A percentile compares a stretch with the other conserved stretches of the same genome.
Evolutionary conservation across 1,284 basidiomycete species (phyloP).

Genomic region (Cystobasidium sp.): DNA sequence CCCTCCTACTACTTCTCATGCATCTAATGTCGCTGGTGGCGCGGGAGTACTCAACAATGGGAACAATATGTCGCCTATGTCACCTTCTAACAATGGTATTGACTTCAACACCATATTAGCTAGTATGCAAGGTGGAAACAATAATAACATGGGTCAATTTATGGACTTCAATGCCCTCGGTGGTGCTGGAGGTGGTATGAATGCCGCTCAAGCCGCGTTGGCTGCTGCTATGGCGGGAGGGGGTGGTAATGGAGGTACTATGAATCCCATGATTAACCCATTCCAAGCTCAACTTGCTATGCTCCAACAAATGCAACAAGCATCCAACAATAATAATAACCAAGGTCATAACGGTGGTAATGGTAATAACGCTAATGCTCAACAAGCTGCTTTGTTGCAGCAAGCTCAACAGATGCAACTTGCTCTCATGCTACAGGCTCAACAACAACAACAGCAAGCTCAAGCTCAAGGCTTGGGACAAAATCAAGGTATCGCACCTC

Average conservation of each 20-base stretch:
- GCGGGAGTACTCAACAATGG: not conserved
- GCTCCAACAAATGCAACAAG: slow-evolving; percentile 43
- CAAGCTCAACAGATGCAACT: slow-evolving; percentile 29
- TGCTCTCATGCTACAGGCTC: slow-evolving; percentile 23
- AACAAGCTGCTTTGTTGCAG: slow-evolving; percentile 30
- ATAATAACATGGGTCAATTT: not conserved
- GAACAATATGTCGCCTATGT: not conserved
- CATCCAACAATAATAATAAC: slow-evolving; percentile 26
- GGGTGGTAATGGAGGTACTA: not conserved
- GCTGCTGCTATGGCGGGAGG: slow-evolving; percentile 12
- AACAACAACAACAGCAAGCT: slow-evolving; percentile 5
- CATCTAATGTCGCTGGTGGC: not conserved
- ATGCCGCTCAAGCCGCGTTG: not conserved
- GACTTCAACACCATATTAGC: slow-evolving; percentile 13
- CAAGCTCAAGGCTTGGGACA: not conserved
- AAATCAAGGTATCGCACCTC: not conserved
- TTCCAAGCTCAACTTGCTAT: slow-evolving; percentile 41
- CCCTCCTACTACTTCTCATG: slow-evolving; percentile 4
- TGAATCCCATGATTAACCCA: slow-evolving; percentile 14
- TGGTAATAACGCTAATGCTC: not conserved
- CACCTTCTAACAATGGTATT: not conserved
- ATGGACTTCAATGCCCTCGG: slow-evolving; percentile 1
- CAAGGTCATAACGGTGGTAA: not conserved
- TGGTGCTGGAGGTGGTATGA: too few species aligned
- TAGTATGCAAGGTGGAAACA: slow-evolving; percentile 3